These are phyloP conservation scores for Monosporozyma siamensis DNA, from an alignment of 805 yeast species.

Conservation along the genomic window DNA sequence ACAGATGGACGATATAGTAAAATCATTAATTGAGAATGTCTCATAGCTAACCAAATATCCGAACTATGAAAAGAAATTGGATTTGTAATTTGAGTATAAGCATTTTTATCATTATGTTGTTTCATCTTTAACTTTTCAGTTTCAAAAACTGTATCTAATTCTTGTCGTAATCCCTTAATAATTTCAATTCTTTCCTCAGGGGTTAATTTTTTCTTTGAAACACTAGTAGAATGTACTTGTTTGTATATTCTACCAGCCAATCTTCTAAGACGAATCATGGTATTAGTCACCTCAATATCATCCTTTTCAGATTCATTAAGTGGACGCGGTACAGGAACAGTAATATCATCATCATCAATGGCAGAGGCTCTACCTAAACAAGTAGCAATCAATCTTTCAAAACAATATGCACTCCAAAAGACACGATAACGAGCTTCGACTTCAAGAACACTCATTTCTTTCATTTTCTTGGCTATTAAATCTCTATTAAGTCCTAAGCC, in stretches of 20 bases:
- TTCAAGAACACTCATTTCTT: constrained; percentile 27
- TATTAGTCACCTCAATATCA: constrained; percentile 33
- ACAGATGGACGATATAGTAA: constrained; percentile 43
- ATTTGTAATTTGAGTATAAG: constrained; percentile 7
- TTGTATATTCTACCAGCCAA: constrained; percentile 41
- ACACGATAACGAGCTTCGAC: constrained; percentile 38
- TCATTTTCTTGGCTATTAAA: constrained; percentile 23
- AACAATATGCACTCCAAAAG: constrained; percentile 42
- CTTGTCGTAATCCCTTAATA: constrained; percentile 29
- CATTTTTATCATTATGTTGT: constrained; percentile 10
- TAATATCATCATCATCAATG: constrained; percentile 42
- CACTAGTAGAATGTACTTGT: constrained; percentile 38
- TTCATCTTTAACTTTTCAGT: constrained; percentile 20
- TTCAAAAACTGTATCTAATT: constrained; percentile 25
- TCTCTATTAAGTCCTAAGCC: constrained; percentile 40
- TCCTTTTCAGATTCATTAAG: constrained; percentile 35
- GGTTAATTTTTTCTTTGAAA: constrained; percentile 27
- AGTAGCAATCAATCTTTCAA: constrained; percentile 40
- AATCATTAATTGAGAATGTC: constrained; percentile 40
- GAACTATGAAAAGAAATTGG: constrained; percentile 29
- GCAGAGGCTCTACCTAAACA: constrained; percentile 42
- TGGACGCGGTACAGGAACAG: constrained; percentile 35
- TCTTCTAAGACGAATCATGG: constrained; percentile 36
- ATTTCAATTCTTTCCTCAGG: constrained; percentile 29
- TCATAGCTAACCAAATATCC: constrained; percentile 30